Evolutionary conservation across 2,329 filamentous ascomycete genomes (phyloP).

Genomic region (Aspergillus ustus): DNA sequence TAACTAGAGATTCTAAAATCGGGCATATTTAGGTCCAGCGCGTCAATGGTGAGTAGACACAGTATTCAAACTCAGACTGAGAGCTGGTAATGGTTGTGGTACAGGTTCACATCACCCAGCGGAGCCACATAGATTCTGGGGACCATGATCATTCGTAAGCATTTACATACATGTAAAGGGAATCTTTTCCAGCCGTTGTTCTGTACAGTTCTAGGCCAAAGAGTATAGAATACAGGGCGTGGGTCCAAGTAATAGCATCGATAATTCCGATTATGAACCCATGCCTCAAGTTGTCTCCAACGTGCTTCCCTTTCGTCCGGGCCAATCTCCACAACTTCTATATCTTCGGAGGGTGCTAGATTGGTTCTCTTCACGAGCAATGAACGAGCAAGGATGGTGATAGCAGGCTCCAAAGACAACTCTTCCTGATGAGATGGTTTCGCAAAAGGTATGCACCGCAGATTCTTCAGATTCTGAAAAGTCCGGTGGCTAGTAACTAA

Average conservation of each 20-base stretch:
- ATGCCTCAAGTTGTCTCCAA: background rate
- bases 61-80: too few species aligned
- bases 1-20: too few species aligned
- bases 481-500: background rate
- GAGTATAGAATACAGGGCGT: too few species aligned
- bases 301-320: background rate
- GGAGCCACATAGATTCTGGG: background rate
- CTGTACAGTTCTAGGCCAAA: too few species aligned
- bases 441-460: background rate
- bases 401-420: background rate
- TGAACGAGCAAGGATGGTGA: background rate
- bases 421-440: background rate
- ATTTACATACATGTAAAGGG: background rate
- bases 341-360: background rate
- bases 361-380: background rate
- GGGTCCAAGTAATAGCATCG: background rate
- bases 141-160: background rate
- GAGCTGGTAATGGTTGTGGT: background rate
- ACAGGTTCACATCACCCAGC: background rate
- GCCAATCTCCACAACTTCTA: background rate
- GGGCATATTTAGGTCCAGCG: too few species aligned
- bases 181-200: background rate
- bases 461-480: background rate
- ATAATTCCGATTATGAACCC: background rate
- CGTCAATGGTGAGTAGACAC: too few species aligned